Percentiles rank a stretch among this genome's conserved stretches.
These are phyloP conservation scores for Capronia americana DNA, from an alignment of 2,329 filamentous ascomycete genomes.

Conservation along the genomic window DNA sequence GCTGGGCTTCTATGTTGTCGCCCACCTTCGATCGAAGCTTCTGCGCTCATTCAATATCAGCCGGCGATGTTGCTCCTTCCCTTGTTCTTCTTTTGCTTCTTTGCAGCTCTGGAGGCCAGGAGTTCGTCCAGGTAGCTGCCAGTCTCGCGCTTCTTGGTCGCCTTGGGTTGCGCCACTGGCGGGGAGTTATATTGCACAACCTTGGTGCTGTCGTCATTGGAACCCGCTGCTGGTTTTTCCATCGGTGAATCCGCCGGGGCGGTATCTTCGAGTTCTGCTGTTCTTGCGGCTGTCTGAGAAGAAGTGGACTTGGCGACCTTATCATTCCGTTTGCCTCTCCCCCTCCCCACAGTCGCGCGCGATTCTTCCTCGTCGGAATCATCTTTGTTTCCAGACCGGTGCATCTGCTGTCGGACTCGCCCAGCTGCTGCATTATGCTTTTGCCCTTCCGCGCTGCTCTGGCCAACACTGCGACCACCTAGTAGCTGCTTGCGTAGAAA, in stretches of 20 bases:
- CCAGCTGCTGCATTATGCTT: constrained; percentile 7
- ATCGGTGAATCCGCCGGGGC: not conserved
- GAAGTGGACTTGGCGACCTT: not conserved
- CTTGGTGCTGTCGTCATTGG: not conserved
- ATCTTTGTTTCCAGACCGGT: not conserved
- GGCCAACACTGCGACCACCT: constrained; percentile 1
- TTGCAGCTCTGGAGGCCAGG: constrained; percentile 37
- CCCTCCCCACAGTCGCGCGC: constrained; percentile 13
- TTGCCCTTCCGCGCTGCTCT: not conserved
- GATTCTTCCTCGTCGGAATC: constrained; percentile 23
- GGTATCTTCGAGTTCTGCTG: not conserved
- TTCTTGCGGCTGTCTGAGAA: not conserved
- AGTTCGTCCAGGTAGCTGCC: constrained; percentile 38
- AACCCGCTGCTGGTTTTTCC: not conserved
- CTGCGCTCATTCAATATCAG: not conserved
- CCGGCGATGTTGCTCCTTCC: not conserved
- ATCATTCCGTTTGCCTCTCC: not conserved
- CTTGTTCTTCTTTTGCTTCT: constrained; percentile 38
- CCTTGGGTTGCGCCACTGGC: not conserved
- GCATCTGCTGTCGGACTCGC: constrained; percentile 15
- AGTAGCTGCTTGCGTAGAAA: constrained; percentile 34
- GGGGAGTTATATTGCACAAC: not conserved
- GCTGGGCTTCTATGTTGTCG: not conserved
- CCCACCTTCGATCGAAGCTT: not conserved
- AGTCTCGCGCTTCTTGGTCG: constrained; percentile 32